These are phyloP conservation scores for Epicoccum nigrum DNA, from an alignment of 2,329 filamentous ascomycete genomes.

Conservation along the genomic window DNA sequence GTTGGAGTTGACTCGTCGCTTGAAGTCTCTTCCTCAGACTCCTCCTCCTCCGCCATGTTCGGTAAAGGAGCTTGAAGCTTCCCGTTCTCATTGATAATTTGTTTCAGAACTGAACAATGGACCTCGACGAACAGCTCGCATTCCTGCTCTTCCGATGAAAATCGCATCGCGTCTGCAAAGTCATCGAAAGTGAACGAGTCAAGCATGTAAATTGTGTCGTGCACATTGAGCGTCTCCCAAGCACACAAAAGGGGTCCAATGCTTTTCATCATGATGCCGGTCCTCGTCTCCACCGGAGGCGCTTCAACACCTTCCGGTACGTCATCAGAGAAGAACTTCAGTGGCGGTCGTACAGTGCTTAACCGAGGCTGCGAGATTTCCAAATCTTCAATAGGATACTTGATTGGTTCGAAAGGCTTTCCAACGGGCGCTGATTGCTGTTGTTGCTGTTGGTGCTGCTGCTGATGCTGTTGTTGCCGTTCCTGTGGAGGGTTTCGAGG, in stretches of 20 bases:
- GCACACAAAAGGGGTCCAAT: conserved; percentile 86
- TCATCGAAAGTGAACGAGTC: conserved; percentile 99
- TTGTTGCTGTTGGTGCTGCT: conserved; percentile 51
- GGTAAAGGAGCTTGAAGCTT: conserved; percentile 80
- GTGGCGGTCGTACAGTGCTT: conserved; percentile 69
- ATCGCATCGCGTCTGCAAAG: conserved; percentile 84
- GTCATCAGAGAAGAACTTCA: conserved; percentile 79
- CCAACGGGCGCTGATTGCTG: conserved; percentile 59
- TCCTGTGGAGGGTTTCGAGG: conserved; percentile 39
- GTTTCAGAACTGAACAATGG: conserved; percentile 88
- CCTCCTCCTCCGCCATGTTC: conserved; percentile 61
- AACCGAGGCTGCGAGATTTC: conserved; percentile 73
- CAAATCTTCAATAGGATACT: conserved; percentile 95
- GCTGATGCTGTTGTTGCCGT: conserved; percentile 51
- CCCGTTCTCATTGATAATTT: conserved; percentile 80
- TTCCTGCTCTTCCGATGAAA: conserved; percentile 73
- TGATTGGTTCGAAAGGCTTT: conserved; percentile 64
- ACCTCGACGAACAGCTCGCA: conserved; percentile 89
- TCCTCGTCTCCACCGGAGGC: conserved; percentile 45
- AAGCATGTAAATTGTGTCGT: conserved; percentile 89
- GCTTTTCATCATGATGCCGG: conserved; percentile 77
- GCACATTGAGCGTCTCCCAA: conserved; percentile 98
- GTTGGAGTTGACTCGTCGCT: conserved; percentile 58
- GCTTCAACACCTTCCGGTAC: conserved; percentile 48
- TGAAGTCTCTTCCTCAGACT: conserved; percentile 56